These are phyloP conservation scores for Botrytis tulipae DNA, from an alignment of 2,329 filamentous ascomycete genomes.

Conservation along the genomic window DNA sequence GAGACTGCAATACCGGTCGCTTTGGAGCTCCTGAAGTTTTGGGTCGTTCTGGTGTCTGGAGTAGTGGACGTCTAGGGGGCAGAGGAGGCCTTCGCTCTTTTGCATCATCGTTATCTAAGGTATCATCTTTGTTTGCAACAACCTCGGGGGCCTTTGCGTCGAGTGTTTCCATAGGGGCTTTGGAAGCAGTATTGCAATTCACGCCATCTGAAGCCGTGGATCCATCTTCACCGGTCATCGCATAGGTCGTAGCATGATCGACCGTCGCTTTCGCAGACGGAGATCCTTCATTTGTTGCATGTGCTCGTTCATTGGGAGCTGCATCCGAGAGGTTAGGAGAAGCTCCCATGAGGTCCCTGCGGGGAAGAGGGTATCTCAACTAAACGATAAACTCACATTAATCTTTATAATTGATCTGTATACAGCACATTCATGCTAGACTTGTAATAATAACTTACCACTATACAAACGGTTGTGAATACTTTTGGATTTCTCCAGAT, in stretches of 20 bases:
- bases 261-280: conserved; percentile 26
- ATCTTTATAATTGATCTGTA: not conserved
- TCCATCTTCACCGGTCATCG: conserved; percentile 31
- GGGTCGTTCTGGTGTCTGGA: conserved; percentile 26
- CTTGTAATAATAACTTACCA: not conserved
- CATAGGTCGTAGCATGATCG: conserved; percentile 29
- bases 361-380: not conserved
- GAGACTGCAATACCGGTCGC: conserved; percentile 50
- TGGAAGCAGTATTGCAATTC: not conserved
- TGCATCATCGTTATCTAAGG: conserved; percentile 26
- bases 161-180: not conserved
- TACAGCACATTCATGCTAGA: not conserved
- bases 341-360: conserved; percentile 30
- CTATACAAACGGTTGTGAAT: not conserved
- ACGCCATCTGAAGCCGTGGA: conserved; percentile 23
- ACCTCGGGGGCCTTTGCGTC: conserved; percentile 1
- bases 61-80: conserved; percentile 45
- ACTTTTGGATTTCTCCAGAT: not conserved
- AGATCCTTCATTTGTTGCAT: conserved; percentile 23
- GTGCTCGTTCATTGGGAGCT: conserved; percentile 26
- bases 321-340: conserved; percentile 21
- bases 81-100: conserved; percentile 45
- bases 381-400: conserved; percentile 9
- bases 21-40: conserved; percentile 24
- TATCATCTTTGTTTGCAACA: conserved; percentile 10